Conservation (phyloP, 2,329 filamentous ascomycete genomes). For the Septoria linicola region DNA sequence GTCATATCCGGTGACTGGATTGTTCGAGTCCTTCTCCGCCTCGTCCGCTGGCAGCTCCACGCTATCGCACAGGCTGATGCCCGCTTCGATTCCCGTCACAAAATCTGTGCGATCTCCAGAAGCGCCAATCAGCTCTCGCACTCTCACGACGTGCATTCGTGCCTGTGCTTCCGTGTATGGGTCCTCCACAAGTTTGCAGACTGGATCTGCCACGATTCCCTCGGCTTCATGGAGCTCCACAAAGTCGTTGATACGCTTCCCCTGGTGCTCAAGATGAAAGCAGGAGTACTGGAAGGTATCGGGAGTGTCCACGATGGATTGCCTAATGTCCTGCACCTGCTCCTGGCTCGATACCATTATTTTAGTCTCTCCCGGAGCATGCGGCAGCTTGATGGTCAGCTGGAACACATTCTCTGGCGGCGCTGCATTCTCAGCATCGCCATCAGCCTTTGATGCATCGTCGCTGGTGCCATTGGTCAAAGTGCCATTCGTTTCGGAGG, state of each 20-base stretch:
- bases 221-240: conserved; percentile 86
- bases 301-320: conserved; percentile 91
- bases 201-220: conserved; percentile 72
- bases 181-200: conserved; percentile 82
- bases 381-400: conserved; percentile 78
- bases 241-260: conserved; percentile 90
- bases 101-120: conserved; percentile 84
- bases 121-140: conserved; percentile 89
- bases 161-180: conserved; percentile 99
- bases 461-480: conserved; percentile 21
- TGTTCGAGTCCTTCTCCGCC: conserved; percentile 30
- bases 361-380: conserved; percentile 74
- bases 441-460: conserved; percentile 24
- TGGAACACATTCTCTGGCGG: conserved; percentile 55
- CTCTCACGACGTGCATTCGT: conserved; percentile 85
- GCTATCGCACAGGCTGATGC: conserved; percentile 81
- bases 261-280: conserved; percentile 93
- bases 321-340: conserved; percentile 94
- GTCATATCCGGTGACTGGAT: conserved; percentile 69
- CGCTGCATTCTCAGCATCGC: conserved; percentile 23
- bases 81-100: conserved; percentile 80
- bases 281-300: conserved; percentile 95
- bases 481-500: conserved; percentile 19
- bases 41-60: conserved; percentile 47
- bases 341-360: conserved; percentile 86